phyloP scores from a whole-genome alignment of 495 filamentous ascomycete species.

The Diplogelasinospora grovesii region DNA sequence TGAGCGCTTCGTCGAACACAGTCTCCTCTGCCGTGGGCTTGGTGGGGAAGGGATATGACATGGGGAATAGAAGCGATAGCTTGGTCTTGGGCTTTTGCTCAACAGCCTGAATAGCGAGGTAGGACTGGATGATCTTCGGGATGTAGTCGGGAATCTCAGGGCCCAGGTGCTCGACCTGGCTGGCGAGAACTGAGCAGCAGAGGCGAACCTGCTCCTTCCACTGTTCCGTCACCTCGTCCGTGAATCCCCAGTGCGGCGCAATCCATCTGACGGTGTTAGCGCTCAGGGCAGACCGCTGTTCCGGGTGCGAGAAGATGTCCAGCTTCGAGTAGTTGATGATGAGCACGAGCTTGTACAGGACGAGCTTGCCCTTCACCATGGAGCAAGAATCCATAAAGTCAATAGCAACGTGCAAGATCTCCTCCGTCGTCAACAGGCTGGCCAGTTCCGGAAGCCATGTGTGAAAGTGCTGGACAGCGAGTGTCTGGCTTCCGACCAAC shows the following conservation, averaged over 20 bases:
- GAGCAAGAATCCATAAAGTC: slow-evolving; percentile 91
- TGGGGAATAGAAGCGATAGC: slow-evolving; percentile 83
- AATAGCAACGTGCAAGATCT: slow-evolving; percentile 85
- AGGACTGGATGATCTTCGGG: slow-evolving; percentile 85
- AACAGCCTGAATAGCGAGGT: slow-evolving; percentile 62
- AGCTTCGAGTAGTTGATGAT: slow-evolving; percentile 83
- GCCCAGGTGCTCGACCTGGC: slow-evolving; percentile 70
- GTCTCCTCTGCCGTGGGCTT: slow-evolving; percentile 55
- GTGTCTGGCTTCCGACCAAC: slow-evolving; percentile 85
- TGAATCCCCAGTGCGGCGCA: slow-evolving; percentile 85
- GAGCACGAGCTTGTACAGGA: slow-evolving; percentile 88
- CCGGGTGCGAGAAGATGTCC: slow-evolving; percentile 68
- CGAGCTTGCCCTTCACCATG: slow-evolving; percentile 80
- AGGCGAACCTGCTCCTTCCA: slow-evolving; percentile 91
- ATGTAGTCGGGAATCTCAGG: slow-evolving; percentile 80
- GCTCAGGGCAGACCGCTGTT: slow-evolving; percentile 65
- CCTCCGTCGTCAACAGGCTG: slow-evolving; percentile 65
- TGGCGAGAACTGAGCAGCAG: slow-evolving; percentile 83
- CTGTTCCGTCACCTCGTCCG: slow-evolving; percentile 64
- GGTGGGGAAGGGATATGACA: slow-evolving; percentile 80
- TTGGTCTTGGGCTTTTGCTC: slow-evolving; percentile 58
- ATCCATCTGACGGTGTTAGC: slow-evolving; percentile 86
- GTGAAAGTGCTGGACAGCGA: slow-evolving; percentile 95
- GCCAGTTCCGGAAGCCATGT: slow-evolving; percentile 88
- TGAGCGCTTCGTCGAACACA: slow-evolving; percentile 78